A percentile compares a stretch with the other conserved stretches of the same genome.
phyloP scores from a whole-genome alignment of 176 grass and related monocot genomes.

The Triticum aestivum region DNA sequence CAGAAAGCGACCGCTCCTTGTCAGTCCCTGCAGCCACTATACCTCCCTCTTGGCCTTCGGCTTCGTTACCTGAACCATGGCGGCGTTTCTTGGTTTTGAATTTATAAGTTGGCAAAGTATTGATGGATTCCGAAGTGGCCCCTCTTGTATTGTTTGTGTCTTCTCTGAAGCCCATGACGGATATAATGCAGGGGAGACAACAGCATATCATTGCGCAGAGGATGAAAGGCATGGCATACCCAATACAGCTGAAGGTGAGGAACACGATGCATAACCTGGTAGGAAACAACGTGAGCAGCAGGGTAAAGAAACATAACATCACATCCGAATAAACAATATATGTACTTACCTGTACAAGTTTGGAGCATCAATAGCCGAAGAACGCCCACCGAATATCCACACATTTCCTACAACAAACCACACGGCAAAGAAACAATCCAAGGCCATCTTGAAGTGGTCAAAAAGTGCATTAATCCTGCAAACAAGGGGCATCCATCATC shows the following conservation, averaged over 20 bases:
- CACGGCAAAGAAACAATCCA: conserved; percentile 97
- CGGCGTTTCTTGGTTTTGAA: conserved; percentile 82
- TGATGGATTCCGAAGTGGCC: conserved; percentile 84
- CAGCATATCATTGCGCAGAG: conserved; percentile 94
- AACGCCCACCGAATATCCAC: conserved; percentile 87
- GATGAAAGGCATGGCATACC: conserved; percentile 96
- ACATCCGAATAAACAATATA: background rate
- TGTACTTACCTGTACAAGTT: conserved; percentile 88
- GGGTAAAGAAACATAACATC: background rate
- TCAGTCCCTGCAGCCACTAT: conserved; percentile 74
- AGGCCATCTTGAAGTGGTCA: conserved; percentile 98
- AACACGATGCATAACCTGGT: conserved; percentile 93
- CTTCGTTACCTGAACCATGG: conserved; percentile 44
- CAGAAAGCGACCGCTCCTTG: conserved; percentile 73
- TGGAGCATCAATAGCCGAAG: conserved; percentile 68
- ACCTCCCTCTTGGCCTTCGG: conserved; percentile 65
- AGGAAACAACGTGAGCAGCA: conserved; percentile 26
- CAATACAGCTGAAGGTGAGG: conserved; percentile 94
- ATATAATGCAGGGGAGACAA: conserved; percentile 88
- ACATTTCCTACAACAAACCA: conserved; percentile 99
- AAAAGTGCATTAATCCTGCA: conserved; percentile 88
- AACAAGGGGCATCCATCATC: background rate
- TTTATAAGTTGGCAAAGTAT: conserved; percentile 82
- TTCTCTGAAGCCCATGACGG: conserved; percentile 89
- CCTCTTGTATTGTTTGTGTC: conserved; percentile 76